Conservation (phyloP, 2,329 filamentous ascomycete genomes). For the Neofusicoccum kwambonambiense region DNA sequence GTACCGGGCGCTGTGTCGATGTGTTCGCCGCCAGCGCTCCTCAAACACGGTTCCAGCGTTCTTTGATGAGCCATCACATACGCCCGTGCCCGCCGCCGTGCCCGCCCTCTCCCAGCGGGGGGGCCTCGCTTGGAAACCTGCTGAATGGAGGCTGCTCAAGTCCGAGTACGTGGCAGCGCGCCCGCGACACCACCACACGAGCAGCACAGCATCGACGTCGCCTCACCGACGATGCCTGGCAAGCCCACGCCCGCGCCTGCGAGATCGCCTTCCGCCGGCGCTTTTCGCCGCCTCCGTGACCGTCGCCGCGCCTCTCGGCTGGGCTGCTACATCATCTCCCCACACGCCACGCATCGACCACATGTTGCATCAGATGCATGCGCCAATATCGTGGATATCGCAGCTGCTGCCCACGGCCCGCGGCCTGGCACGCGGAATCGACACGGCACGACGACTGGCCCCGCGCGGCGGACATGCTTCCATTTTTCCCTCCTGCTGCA, state of each 20-base stretch:
- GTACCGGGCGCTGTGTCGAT: background rate
- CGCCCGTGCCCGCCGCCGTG: background rate
- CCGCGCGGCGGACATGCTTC: conserved; percentile 1
- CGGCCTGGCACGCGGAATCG: background rate
- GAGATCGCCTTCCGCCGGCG: background rate
- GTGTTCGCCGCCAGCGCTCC: background rate
- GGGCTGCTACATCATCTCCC: background rate
- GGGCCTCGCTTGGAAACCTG: conserved; percentile 6
- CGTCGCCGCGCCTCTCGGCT: background rate
- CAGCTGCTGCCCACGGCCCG: background rate
- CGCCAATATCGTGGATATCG: conserved; percentile 8
- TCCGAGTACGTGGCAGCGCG: conserved; percentile 2
- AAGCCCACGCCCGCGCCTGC: background rate
- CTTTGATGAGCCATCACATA: conserved; percentile 9
- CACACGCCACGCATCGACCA: background rate
- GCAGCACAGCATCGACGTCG: background rate
- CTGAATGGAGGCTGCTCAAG: background rate
- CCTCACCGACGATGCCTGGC: no score
- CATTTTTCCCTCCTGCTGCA: conserved; percentile 5
- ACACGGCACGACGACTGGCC: background rate
- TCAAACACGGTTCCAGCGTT: conserved; percentile 7
- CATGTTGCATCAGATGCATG: conserved; percentile 7
- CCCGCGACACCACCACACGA: background rate
- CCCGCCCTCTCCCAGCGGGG: background rate
- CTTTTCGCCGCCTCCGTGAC: background rate